Conservation (phyloP, 2,329 filamentous ascomycete species). For the Sporothrix inflata region DNA sequence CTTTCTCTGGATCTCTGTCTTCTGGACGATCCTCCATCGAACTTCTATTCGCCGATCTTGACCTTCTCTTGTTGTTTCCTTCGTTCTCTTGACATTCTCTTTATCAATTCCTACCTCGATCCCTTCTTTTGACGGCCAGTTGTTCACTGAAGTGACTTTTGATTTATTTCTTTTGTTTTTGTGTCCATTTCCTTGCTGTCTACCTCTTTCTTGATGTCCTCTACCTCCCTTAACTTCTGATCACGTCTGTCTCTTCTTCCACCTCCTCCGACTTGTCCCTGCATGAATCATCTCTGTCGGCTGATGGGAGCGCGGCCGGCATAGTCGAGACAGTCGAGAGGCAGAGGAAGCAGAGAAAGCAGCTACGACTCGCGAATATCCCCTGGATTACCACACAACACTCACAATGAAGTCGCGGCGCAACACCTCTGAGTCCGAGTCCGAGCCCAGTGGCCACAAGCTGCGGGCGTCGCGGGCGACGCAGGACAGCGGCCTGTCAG, state of each 20-base stretch:
- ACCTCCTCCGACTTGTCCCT: background rate
- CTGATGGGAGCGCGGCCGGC: background rate
- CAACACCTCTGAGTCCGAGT: conserved; percentile 25
- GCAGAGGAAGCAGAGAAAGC: background rate
- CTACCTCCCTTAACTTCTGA: background rate
- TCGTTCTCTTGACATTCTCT: background rate
- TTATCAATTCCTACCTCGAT: background rate
- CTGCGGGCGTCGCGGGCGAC: background rate
- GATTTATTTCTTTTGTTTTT: background rate
- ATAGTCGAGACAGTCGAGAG: conserved; percentile 13
- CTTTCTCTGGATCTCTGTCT: background rate
- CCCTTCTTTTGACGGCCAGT: background rate
- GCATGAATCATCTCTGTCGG: background rate
- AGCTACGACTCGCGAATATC: background rate
- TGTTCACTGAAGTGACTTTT: background rate
- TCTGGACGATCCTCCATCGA: background rate
- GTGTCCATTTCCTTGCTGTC: background rate
- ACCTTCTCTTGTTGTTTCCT: background rate
- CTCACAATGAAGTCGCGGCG: conserved; percentile 24
- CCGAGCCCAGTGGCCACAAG: conserved; percentile 19
- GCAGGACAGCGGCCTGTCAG: conserved; percentile 13
- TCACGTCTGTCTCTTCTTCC: background rate
- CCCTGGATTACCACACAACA: background rate
- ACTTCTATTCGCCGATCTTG: background rate
- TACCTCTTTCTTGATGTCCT: background rate